A percentile compares a stretch with the other conserved stretches of the same genome.
phyloP scores from a whole-genome alignment of 176 grass and related monocot genomes.

The Bothriochloa decipiens region DNA sequence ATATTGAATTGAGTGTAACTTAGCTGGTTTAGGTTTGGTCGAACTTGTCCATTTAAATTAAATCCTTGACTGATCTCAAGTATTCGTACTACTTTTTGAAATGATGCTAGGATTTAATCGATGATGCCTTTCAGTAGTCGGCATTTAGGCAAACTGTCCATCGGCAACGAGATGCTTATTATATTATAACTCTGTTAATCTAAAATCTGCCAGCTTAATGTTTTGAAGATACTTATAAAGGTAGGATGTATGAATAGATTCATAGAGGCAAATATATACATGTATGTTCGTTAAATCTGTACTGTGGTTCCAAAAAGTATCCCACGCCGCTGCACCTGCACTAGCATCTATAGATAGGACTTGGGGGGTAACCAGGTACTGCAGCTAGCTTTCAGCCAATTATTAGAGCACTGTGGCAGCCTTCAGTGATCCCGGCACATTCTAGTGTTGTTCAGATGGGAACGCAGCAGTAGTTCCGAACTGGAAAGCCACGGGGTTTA shows the following conservation, averaged over 20 bases:
- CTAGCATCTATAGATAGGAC: not conserved
- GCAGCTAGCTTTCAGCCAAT: slow-evolving; percentile 53
- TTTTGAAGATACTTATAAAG: no score
- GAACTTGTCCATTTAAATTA: no score
- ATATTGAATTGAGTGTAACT: not conserved
- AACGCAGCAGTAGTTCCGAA: slow-evolving; percentile 47
- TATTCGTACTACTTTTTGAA: no score
- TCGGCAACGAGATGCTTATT: no score
- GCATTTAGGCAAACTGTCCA: no score
- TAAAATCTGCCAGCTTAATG: no score
- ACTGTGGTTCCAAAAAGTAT: not conserved
- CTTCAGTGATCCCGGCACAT: slow-evolving; percentile 56
- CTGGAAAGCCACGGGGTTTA: slow-evolving; percentile 52
- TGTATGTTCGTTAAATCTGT: not conserved
- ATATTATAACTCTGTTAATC: no score
- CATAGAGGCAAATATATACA: not conserved
- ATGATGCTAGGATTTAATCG: no score
- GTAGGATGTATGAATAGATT: no score
- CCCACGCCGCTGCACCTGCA: not conserved
- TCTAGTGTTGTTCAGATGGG: slow-evolving; percentile 54
- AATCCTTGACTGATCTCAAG: no score
- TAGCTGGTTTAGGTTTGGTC: no score
- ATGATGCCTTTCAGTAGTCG: no score
- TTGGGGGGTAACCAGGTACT: slow-evolving; percentile 31
- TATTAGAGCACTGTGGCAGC: slow-evolving; percentile 49